Evolutionary conservation across 2,329 filamentous ascomycete genomes (phyloP), one percentile per base, ranked within the genome.

Genomic region (Falciphora oryzae): DNA sequence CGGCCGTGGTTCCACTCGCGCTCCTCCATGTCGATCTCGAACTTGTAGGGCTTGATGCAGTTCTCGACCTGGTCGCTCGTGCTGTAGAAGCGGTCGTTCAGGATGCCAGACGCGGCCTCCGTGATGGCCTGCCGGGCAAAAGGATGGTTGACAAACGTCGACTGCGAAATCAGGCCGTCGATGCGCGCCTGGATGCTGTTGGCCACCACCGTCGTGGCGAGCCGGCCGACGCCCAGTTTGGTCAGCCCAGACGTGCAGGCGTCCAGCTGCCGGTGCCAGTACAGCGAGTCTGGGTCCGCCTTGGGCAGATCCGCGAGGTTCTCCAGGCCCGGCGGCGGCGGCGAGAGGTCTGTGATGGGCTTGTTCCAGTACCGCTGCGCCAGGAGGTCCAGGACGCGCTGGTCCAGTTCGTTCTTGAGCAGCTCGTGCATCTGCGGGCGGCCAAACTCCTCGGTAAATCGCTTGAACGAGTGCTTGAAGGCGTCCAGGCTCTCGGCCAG

Each of bases 1-100:
- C 94, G 84, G 0, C 93, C 93, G 66, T 90, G 87, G 4, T 82
- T 76, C 95, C 95, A 99, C 75, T 99, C 96, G 10, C 87, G 83
- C 56, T 93, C 91, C 72, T 97, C 92, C 59, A 99, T 88, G 71
- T 99, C 95, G 65, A 99, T 96, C 67, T 97, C 93, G 70, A 94
- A 98, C 75, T 99, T 99, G 81, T 94, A 99, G 0, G 96, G 95
- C 76, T 99, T 99, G 77, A 99, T 96, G 74, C 94, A 99, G 74
- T 98, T 98, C 76, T 99, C 95, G 1, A 99, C 91, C 77, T 98
- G 95, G 72, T 99, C 96, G 68, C 91, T 95, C 1, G 96, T 99
- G 76, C 94, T 95, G 78, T 97, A 98, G 68, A 96, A 97, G 18
- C 94, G 85, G 72, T 99, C 95, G 69, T 95, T 95, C 16, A 99